phyloP scores from a whole-genome alignment of 1,284 basidiomycete genomes.

The Cutaneotrichosporon daszewskae region DNA sequence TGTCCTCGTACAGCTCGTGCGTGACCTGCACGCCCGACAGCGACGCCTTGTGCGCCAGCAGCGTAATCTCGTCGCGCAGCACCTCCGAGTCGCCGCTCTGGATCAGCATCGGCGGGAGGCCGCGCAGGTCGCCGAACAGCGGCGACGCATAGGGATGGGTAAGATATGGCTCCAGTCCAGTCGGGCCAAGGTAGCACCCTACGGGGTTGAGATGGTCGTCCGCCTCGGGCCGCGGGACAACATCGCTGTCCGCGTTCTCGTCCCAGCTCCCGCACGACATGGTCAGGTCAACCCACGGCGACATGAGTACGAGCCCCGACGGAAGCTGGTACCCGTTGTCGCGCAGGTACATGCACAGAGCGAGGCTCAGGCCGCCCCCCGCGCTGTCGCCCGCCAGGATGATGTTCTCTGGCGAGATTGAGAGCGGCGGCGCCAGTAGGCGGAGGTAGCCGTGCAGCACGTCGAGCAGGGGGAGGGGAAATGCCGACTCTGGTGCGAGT shows the following conservation, averaged over 20 bases:
- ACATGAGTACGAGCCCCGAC: conserved; percentile 75
- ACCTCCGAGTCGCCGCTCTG: conserved; percentile 94
- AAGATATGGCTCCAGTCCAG: conserved; percentile 68
- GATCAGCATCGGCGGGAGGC: conserved; percentile 83
- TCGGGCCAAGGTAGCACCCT: conserved; percentile 81
- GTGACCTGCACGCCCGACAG: conserved; percentile 79
- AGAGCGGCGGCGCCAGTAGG: conserved; percentile 72
- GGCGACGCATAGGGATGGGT: conserved; percentile 96
- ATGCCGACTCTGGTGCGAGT: conserved; percentile 86
- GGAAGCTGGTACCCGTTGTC: conserved; percentile 78
- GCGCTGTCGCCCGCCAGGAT: conserved; percentile 87
- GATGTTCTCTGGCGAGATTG: conserved; percentile 85
- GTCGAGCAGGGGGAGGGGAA: conserved; percentile 91
- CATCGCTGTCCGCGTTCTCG: conserved; percentile 75
- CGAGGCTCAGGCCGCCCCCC: conserved; percentile 81
- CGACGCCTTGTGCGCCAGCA: conserved; percentile 91
- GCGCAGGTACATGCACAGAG: conserved; percentile 83
- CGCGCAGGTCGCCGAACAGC: conserved; percentile 84
- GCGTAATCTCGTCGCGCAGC: conserved; percentile 81
- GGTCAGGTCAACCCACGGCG: conserved; percentile 91
- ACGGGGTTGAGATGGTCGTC: conserved; percentile 91
- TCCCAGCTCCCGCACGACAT: conserved; percentile 98
- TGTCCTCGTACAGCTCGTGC: conserved; percentile 90
- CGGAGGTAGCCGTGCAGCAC: conserved; percentile 81
- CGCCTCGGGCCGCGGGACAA: conserved; percentile 66